Evolutionary conservation across 768 basidiomycete species (phyloP).

Genomic region (Rhodotorula toruloides): DNA sequence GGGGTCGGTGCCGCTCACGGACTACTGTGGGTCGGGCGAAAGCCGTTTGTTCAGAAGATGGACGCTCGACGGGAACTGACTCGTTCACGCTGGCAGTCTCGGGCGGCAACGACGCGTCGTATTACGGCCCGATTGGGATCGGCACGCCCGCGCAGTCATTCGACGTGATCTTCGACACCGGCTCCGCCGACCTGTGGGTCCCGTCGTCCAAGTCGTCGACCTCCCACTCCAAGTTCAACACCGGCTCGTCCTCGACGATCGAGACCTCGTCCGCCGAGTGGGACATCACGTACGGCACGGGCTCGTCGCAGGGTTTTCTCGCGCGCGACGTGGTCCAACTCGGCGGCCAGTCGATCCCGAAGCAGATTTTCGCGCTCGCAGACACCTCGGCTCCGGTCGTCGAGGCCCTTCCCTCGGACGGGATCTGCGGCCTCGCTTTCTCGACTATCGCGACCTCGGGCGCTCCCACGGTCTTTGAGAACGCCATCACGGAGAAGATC

Average conservation of each 20-base stretch:
- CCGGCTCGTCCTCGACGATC: constrained; percentile 1
- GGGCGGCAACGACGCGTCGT: constrained; percentile 35
- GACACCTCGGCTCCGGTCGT: constrained; percentile 15
- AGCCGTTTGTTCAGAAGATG: too few species aligned
- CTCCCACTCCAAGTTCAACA: constrained; percentile 22
- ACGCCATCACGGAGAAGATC: constrained; percentile 27
- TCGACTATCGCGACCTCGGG: constrained; percentile 40
- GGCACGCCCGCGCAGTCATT: constrained; percentile 31
- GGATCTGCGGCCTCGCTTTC: constrained; percentile 42
- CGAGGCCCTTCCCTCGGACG: constrained; percentile 17
- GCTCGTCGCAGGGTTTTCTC: constrained; percentile 22
- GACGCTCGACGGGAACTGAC: neutral
- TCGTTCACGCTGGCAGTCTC: constrained; percentile 5
- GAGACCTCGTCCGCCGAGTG: constrained; percentile 25
- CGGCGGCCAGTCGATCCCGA: constrained; percentile 12
- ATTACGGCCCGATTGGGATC: constrained; percentile 27
- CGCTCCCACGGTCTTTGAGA: constrained; percentile 41
- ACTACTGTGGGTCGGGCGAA: constrained; percentile 27
- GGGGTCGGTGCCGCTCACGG: constrained; percentile 16
- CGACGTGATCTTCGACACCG: constrained; percentile 29
- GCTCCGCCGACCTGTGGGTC: constrained; percentile 26
- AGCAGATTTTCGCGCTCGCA: constrained; percentile 36
- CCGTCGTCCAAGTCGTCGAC: constrained; percentile 14
- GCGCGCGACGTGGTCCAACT: constrained; percentile 27
- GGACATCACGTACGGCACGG: constrained; percentile 37